Percentiles rank a stretch among this genome's conserved stretches.
Evolutionary conservation across 2,329 filamentous ascomycete species (phyloP).

Genomic region (Cyclaneusma minus): DNA sequence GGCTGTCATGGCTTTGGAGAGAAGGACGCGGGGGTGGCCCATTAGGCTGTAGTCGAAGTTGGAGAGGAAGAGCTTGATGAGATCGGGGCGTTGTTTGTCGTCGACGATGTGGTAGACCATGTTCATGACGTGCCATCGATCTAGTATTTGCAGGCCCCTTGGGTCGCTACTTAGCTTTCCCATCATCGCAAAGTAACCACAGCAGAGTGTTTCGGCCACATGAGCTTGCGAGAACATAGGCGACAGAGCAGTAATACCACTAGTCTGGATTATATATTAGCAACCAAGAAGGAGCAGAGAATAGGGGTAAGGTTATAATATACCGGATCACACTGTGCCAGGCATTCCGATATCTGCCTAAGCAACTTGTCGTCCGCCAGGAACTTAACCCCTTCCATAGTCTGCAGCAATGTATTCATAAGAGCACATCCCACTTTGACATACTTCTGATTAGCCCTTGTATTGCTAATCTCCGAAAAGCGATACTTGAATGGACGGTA

Average conservation of each 20-base stretch:
- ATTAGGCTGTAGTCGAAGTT: slow-evolving; percentile 86
- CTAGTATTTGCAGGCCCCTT: slow-evolving; percentile 76
- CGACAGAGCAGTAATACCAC: slow-evolving; percentile 61
- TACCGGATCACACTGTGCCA: slow-evolving; percentile 87
- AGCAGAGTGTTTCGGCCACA: slow-evolving; percentile 72
- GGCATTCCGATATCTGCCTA: slow-evolving; percentile 84
- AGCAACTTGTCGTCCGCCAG: slow-evolving; percentile 84
- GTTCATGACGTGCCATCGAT: slow-evolving; percentile 95
- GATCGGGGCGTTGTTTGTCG: slow-evolving; percentile 74
- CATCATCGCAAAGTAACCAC: slow-evolving; percentile 87
- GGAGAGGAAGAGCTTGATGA: slow-evolving; percentile 78
- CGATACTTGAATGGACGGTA: slow-evolving; percentile 94
- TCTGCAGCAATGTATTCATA: slow-evolving; percentile 75
- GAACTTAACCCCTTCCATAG: slow-evolving; percentile 69
- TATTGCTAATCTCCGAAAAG: slow-evolving; percentile 81
- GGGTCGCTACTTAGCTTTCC: slow-evolving; percentile 72
- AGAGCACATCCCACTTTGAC: slow-evolving; percentile 79
- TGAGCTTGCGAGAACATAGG: slow-evolving; percentile 81
- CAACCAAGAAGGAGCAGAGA: not conserved
- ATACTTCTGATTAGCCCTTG: slow-evolving; percentile 86
- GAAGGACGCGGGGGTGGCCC: slow-evolving; percentile 78
- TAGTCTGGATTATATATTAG: slow-evolving; percentile 29
- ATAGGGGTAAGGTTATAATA: slow-evolving; percentile 12
- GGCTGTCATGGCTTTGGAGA: slow-evolving; percentile 86
- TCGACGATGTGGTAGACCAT: slow-evolving; percentile 99